phyloP scores from a whole-genome alignment of 1,139 yeast genomes.

The Sugiyamaella xylanicola region DNA sequence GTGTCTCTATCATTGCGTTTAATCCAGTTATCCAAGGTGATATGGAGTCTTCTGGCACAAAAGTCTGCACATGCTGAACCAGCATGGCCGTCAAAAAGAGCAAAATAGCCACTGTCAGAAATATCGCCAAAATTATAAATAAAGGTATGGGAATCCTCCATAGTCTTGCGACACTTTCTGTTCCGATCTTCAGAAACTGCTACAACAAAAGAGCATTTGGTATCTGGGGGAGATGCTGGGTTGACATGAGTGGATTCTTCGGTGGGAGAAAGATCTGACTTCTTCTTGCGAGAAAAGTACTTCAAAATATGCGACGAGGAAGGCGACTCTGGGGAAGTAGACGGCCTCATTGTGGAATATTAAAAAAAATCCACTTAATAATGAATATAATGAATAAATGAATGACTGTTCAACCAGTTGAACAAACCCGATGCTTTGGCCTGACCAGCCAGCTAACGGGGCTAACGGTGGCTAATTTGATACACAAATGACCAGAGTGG shows the following conservation, averaged over 20 bases:
- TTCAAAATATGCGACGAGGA: slow-evolving; percentile 23
- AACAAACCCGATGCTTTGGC: neutral
- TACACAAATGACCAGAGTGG: neutral
- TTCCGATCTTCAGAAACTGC: slow-evolving; percentile 93
- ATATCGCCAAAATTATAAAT: slow-evolving; percentile 89
- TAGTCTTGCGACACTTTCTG: slow-evolving; percentile 74
- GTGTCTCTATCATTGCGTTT: slow-evolving; percentile 35
- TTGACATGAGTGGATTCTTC: neutral
- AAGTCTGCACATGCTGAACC: slow-evolving; percentile 92
- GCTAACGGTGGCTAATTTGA: neutral
- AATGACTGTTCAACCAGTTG: neutral
- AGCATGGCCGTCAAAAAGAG: slow-evolving; percentile 96
- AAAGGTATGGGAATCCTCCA: slow-evolving; percentile 97
- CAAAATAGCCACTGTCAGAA: slow-evolving; percentile 94
- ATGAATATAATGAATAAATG: neutral
- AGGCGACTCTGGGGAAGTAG: neutral
- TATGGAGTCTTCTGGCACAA: slow-evolving; percentile 88
- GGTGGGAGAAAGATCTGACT: slow-evolving; percentile 15
- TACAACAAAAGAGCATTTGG: slow-evolving; percentile 48
- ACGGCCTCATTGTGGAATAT: neutral
- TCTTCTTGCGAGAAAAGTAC: slow-evolving; percentile 27
- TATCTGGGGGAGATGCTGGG: slow-evolving; percentile 7
- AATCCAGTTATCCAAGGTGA: slow-evolving; percentile 60
- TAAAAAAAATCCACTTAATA: too few species aligned
- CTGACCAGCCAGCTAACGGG: neutral